These are phyloP conservation scores for Citrus reticulata DNA, from an alignment of 345 rosid genomes.

Conservation along the genomic window DNA sequence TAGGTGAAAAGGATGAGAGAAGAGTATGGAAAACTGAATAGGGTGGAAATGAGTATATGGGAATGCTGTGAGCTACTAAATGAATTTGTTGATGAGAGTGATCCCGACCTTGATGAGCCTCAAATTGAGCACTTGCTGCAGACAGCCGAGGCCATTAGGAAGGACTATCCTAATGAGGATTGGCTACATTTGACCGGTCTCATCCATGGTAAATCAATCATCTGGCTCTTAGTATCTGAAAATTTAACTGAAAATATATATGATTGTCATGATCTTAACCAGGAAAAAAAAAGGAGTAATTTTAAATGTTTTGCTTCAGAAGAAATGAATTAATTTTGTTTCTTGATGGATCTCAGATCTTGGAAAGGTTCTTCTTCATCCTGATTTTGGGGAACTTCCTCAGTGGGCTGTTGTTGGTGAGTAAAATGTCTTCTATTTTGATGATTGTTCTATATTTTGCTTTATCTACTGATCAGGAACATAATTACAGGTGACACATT, in stretches of 20 bases:
- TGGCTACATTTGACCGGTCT: constrained; percentile 64
- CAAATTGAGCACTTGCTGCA: constrained; percentile 57
- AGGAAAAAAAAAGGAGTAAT: not conserved
- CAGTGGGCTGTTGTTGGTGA: constrained; percentile 89
- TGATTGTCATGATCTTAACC: not conserved
- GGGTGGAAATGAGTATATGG: constrained; percentile 62
- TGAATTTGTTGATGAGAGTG: constrained; percentile 60
- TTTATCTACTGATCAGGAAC: not conserved
- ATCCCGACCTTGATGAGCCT: constrained; percentile 63
- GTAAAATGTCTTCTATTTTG: not conserved
- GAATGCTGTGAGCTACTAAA: constrained; percentile 65
- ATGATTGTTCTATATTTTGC: not conserved
- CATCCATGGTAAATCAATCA: constrained; percentile 37
- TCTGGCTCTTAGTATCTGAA: not conserved
- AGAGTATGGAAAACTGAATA: constrained; percentile 41
- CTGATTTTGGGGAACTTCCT: constrained; percentile 72
- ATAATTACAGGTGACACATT: constrained; percentile 55
- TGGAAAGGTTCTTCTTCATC: constrained; percentile 71
- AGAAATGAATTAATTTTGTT: not conserved
- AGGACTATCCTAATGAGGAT: constrained; percentile 49
- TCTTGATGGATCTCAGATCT: constrained; percentile 37
- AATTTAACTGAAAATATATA: not conserved
- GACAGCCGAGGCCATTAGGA: constrained; percentile 56
- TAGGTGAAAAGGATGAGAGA: constrained; percentile 49
- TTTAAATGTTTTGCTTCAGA: not conserved